Percentiles rank a stretch among this genome's conserved stretches.
Evolutionary conservation across 495 filamentous ascomycete genomes (phyloP).

Genomic region (Neurospora cerealis): DNA sequence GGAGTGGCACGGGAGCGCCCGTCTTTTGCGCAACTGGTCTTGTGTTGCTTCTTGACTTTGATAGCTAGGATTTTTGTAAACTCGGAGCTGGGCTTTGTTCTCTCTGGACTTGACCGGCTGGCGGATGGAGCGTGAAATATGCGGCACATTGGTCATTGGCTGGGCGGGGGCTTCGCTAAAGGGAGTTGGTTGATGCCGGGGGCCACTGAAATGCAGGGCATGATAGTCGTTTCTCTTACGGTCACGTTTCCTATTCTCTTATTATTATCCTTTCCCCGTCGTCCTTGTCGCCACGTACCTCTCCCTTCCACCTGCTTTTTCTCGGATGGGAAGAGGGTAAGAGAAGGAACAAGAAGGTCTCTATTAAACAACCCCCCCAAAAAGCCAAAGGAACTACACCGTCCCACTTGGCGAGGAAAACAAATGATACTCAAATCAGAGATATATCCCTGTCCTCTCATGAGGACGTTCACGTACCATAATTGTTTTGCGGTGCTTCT

Average conservation of each 20-base stretch:
- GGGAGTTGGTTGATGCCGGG: constrained; percentile 24
- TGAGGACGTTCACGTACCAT: neutral
- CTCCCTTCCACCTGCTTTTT: neutral
- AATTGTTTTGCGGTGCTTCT: neutral
- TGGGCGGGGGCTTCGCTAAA: constrained; percentile 14
- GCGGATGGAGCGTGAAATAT: constrained; percentile 11
- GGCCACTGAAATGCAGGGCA: constrained; percentile 29
- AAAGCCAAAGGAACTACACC: neutral
- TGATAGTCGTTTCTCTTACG: constrained; percentile 14
- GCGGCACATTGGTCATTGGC: constrained; percentile 14
- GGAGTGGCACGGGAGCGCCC: neutral
- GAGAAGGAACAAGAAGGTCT: neutral
- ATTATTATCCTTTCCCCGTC: constrained; percentile 6
- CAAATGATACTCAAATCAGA: neutral
- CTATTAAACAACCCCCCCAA: neutral
- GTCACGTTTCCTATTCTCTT: constrained; percentile 10
- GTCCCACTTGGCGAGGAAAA: neutral
- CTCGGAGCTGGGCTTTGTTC: constrained; percentile 5
- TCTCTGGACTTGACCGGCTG: constrained; percentile 4
- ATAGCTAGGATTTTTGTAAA: neutral
- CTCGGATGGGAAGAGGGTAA: neutral
- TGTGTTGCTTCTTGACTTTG: constrained; percentile 4
- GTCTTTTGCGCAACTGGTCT: constrained; percentile 8
- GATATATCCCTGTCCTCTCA: neutral
- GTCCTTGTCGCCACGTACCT: constrained; percentile 4